Base-by-base conservation (phyloP, 2,329 filamentous ascomycete species). In the Venturia aucupariae region DNA sequence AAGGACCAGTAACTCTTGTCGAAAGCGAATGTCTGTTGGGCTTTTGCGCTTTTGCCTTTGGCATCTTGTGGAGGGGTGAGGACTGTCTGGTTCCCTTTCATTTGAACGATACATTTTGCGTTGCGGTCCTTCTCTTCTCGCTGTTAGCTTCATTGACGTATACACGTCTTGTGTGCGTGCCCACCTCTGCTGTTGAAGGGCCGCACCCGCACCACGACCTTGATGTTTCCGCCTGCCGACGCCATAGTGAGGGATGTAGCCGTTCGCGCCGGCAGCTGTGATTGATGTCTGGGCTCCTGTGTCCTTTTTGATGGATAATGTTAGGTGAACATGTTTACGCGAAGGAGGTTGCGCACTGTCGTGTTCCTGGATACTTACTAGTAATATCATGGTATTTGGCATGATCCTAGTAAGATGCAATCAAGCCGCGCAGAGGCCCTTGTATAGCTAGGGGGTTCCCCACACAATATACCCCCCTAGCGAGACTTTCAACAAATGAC, bases 1-100 rank as follows among this genome's bases (percentile, higher is more conserved):
- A 97, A 99, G 63, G 93, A 97, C 94, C 94, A 99, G 79, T 99
- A 99, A 63, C 92, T 97, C 72, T 88, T 87, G 79, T 99, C 94
- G 77, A 97, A 99, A 60, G 93, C 93, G 76, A 99, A 99, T 1
- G 87, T 84, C 76, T 97, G 46, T 97, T 67, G 84, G 46, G 76
- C 86, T 75, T 92, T 92, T 63, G 78, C 81, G 41, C 82, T 82
- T 74, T 94, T 94, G 66, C 78, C 82, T 80, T 77, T 83, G 74
- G 70, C 73, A 67, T 75, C 80, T 75, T 68, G 78, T 15, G 93
- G 91, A 65, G 89, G 85, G 35, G 82, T 86, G 68, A 99, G 85
- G 73, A 96, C 80, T 65, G 94, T 99, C 80, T 99, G 94, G 77
- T 85, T 86, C 70, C 84, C 90, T 81, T 94, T 90, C 94, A 99